phyloP scores from a whole-genome alignment of 345 rosid species.

The Erucastrum elatum region DNA sequence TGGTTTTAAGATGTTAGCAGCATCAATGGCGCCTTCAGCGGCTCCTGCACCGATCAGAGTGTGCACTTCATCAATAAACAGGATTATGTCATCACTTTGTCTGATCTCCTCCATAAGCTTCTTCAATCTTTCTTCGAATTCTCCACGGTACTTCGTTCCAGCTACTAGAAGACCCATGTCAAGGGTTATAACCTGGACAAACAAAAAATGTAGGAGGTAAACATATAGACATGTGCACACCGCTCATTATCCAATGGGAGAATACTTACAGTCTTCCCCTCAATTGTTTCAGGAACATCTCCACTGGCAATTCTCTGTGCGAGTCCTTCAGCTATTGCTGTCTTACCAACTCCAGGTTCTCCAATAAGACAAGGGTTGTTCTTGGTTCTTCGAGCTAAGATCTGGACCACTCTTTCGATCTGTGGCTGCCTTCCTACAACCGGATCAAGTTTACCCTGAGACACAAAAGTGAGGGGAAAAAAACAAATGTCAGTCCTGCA shows the following conservation, averaged over 20 bases:
- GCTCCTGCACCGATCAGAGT: slow-evolving; percentile 99
- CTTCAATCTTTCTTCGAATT: slow-evolving; percentile 96
- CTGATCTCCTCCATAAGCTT: slow-evolving; percentile 99
- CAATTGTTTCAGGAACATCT: slow-evolving; percentile 97
- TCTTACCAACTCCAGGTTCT: slow-evolving; percentile 99
- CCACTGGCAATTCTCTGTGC: slow-evolving; percentile 92
- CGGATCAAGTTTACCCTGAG: slow-evolving; percentile 95
- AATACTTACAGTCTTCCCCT: slow-evolving; percentile 77
- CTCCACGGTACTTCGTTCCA: slow-evolving; percentile 98
- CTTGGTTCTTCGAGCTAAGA: slow-evolving; percentile 94
- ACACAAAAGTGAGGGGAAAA: not conserved
- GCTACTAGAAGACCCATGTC: slow-evolving; percentile 99
- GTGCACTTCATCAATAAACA: slow-evolving; percentile 99
- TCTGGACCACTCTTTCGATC: slow-evolving; percentile 93
- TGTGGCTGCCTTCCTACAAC: slow-evolving; percentile 98
- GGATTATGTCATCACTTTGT: slow-evolving; percentile 94
- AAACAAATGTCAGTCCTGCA: not conserved
- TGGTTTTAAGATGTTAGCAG: slow-evolving; percentile 98
- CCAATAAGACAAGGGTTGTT: slow-evolving; percentile 99
- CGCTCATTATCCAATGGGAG: not conserved
- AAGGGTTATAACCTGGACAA: slow-evolving; percentile 81
- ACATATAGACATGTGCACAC: not conserved
- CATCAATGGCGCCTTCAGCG: slow-evolving; percentile 99
- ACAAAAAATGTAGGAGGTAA: not conserved
- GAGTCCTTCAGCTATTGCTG: slow-evolving; percentile 99